These are phyloP conservation scores for Kalaharituber pfeilii DNA, from an alignment of 2,329 filamentous ascomycete species.

Conservation along the genomic window DNA sequence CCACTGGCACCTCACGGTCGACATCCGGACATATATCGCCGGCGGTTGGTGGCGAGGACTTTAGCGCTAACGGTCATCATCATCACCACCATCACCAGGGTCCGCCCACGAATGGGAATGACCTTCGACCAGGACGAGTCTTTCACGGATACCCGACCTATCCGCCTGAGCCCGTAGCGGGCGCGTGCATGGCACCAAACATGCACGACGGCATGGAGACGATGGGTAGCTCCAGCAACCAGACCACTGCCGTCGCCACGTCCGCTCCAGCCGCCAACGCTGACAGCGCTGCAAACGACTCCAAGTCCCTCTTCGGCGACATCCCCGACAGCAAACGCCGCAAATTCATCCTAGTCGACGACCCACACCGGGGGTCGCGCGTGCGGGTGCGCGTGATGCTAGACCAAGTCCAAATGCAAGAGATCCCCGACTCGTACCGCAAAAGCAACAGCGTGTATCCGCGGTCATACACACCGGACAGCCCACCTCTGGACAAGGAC, in stretches of 20 bases:
- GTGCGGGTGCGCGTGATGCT: constrained; percentile 82
- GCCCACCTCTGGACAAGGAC: constrained; percentile 82
- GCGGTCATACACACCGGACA: constrained; percentile 46
- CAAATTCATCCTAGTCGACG: constrained; percentile 93
- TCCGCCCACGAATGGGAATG: constrained; percentile 39
- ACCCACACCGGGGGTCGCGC: constrained; percentile 60
- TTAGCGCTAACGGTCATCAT: constrained; percentile 34
- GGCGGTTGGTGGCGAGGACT: constrained; percentile 20
- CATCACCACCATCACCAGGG: constrained; percentile 51
- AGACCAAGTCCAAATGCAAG: constrained; percentile 83
- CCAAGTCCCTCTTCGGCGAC: constrained; percentile 57
- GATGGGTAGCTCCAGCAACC: constrained; percentile 22
- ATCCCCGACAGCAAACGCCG: constrained; percentile 79
- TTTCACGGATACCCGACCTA: constrained; percentile 55
- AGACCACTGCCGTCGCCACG: constrained; percentile 20
- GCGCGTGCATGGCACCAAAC: constrained; percentile 44
- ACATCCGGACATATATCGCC: constrained; percentile 23
- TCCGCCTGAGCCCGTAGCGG: constrained; percentile 40
- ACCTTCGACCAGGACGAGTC: constrained; percentile 56
- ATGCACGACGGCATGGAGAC: constrained; percentile 27
- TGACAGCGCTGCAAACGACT: constrained; percentile 32
- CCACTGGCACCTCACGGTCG: constrained; percentile 21
- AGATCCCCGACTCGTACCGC: constrained; percentile 90
- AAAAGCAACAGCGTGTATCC: constrained; percentile 80
- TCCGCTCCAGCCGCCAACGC: constrained; percentile 37